A percentile compares a stretch with the other conserved stretches of the same genome.
Conservation (phyloP, 2,329 filamentous ascomycete genomes). For the Pseudocercospora vitis region DNA sequence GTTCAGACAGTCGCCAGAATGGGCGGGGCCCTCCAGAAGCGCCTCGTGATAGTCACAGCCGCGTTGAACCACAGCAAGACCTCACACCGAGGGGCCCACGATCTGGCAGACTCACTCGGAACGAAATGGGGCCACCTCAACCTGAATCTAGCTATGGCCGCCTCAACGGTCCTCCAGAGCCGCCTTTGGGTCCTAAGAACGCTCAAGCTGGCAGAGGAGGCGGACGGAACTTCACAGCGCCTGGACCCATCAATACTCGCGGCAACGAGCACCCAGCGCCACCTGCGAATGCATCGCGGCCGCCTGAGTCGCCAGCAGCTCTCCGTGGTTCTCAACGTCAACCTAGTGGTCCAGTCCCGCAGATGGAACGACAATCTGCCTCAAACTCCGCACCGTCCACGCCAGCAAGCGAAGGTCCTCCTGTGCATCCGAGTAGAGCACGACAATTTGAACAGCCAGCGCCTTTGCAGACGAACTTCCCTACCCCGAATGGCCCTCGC, state of each 20-base stretch:
- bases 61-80: slow-evolving; percentile 38
- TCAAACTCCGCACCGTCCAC: slow-evolving; percentile 31
- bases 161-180: slow-evolving; percentile 50
- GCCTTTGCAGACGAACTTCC: slow-evolving; percentile 31
- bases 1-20: slow-evolving; percentile 30
- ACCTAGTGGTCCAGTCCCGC: slow-evolving; percentile 16
- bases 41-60: slow-evolving; percentile 25
- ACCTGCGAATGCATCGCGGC: slow-evolving; percentile 30
- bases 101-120: slow-evolving; percentile 49
- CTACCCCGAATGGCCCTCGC: slow-evolving; percentile 26
- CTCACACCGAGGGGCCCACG: slow-evolving; percentile 57
- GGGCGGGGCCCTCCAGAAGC: slow-evolving; percentile 35
- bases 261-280: slow-evolving; percentile 23
- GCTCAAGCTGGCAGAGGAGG: slow-evolving; percentile 40
- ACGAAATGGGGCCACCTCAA: slow-evolving; percentile 38
- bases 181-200: slow-evolving; percentile 56
- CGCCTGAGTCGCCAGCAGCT: slow-evolving; percentile 27
- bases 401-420: slow-evolving; percentile 28
- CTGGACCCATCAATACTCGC: slow-evolving; percentile 29
- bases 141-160: slow-evolving; percentile 52
- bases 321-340: slow-evolving; percentile 23
- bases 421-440: slow-evolving; percentile 36
- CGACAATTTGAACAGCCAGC: slow-evolving; percentile 27
- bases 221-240: slow-evolving; percentile 43
- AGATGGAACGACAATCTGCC: slow-evolving; percentile 28